Percentiles rank a stretch among this genome's conserved stretches.
Conservation (phyloP, 1,139 yeast genomes). For the Pichia sp. region DNA sequence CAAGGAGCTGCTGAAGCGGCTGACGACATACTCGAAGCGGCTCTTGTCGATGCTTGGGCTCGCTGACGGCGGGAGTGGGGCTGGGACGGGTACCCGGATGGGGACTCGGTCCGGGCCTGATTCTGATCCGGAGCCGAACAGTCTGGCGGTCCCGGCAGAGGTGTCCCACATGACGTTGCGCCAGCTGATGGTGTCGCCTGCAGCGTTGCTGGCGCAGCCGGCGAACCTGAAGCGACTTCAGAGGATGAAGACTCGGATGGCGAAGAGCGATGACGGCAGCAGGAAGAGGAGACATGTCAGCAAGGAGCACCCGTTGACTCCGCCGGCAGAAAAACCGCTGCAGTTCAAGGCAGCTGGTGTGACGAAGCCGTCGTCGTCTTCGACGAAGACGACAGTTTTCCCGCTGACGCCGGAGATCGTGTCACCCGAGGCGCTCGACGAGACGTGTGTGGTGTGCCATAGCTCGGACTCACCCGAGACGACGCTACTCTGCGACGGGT, state of each 20-base stretch:
- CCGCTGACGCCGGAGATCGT: slow-evolving; percentile 12
- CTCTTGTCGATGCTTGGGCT: slow-evolving; percentile 14
- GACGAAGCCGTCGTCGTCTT: too few species aligned
- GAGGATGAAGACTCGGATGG: slow-evolving; percentile 11
- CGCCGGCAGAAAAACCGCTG: slow-evolving; percentile 4
- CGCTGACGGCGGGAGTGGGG: slow-evolving; percentile 14
- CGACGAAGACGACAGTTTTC: not conserved
- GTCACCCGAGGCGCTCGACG: slow-evolving; percentile 12
- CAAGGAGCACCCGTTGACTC: slow-evolving; percentile 1
- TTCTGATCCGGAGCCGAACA: not conserved
- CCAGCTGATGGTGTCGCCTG: slow-evolving; percentile 10
- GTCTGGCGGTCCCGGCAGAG: slow-evolving; percentile 3
- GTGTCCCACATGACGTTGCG: slow-evolving; percentile 5
- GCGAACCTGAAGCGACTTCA: slow-evolving; percentile 10
- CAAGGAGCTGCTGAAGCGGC: slow-evolving; percentile 14
- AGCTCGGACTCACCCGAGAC: slow-evolving; percentile 44
- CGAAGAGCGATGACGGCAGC: not conserved
- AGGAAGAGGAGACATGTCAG: not conserved
- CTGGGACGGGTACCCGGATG: not conserved
- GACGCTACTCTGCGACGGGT: slow-evolving; percentile 66
- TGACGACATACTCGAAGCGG: slow-evolving; percentile 20
- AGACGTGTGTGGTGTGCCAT: slow-evolving; percentile 50
- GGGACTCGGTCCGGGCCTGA: too few species aligned
- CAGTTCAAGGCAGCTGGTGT: not conserved
- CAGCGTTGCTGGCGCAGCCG: slow-evolving; percentile 14